Percentiles rank a stretch among this genome's conserved stretches.
phyloP scores from a whole-genome alignment of 2,329 filamentous ascomycete species.

The Trichoderma harzianum region DNA sequence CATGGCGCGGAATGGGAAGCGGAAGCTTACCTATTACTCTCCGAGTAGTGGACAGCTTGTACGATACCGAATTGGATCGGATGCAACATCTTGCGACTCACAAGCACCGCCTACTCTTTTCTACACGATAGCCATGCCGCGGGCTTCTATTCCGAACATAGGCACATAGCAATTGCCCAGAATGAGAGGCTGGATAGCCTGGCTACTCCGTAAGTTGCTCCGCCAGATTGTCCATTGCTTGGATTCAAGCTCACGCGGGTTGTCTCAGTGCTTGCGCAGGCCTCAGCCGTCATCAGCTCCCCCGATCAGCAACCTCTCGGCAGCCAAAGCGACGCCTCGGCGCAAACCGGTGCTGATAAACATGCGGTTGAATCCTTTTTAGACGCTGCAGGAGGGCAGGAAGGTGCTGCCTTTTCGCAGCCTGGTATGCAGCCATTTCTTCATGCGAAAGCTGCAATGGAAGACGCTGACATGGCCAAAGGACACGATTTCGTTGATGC shows the following conservation, averaged over 20 bases:
- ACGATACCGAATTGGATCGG: constrained; percentile 7
- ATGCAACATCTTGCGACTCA: constrained; percentile 9
- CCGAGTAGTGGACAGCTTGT: constrained; percentile 21
- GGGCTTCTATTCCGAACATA: constrained; percentile 22
- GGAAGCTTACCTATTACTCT: constrained; percentile 2
- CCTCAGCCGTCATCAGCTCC: constrained; percentile 35
- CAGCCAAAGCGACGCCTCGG: constrained; percentile 29
- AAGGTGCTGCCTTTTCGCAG: constrained; percentile 30
- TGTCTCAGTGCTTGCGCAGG: constrained; percentile 47
- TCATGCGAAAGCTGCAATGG: constrained; percentile 2
- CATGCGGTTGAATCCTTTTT: constrained; percentile 32
- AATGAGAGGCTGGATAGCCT: constrained; percentile 41
- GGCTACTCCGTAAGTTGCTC: constrained; percentile 41
- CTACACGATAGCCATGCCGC: constrained; percentile 29
- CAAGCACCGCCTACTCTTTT: background rate
- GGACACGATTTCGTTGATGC: constrained; percentile 53
- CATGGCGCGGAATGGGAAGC: background rate
- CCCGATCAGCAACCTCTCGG: constrained; percentile 39
- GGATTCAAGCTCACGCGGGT: constrained; percentile 24
- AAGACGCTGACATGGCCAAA: constrained; percentile 25
- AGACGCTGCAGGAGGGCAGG: constrained; percentile 30
- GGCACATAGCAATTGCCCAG: constrained; percentile 36
- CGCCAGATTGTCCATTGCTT: constrained; percentile 11
- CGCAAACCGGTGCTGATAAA: constrained; percentile 30
- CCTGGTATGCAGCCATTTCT: constrained; percentile 34